Conservation (phyloP, 1,284 basidiomycete genomes). For the Xerocomus alliaceus region DNA sequence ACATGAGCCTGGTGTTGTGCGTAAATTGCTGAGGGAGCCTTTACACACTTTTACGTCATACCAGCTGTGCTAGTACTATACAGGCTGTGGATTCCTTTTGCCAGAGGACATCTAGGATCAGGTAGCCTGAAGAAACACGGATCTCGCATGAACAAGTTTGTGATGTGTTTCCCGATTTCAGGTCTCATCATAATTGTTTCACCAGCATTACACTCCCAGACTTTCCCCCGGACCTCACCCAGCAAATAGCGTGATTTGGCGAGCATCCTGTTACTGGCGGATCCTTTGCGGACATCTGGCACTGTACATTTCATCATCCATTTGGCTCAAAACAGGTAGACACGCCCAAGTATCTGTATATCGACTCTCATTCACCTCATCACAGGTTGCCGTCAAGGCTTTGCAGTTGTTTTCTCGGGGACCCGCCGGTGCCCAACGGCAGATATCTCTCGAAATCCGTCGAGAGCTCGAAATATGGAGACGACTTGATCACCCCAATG, state of each 20-base stretch:
- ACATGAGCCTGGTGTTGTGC: no score
- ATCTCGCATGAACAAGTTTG: conserved; percentile 13
- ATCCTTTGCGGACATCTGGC: conserved; percentile 22
- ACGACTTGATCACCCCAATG: conserved; percentile 28
- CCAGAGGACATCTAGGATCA: no score
- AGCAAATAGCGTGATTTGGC: conserved; percentile 11
- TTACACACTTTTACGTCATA: no score
- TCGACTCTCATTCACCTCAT: not conserved
- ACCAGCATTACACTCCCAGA: conserved; percentile 21
- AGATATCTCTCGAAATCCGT: conserved; percentile 12
- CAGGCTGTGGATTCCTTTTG: no score
- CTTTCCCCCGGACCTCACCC: conserved; percentile 19
- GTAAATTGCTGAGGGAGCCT: no score
- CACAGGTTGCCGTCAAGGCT: conserved; percentile 31
- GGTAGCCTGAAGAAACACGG: no score
- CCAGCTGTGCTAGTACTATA: no score
- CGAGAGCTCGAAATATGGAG: conserved; percentile 30
- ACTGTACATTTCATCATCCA: conserved; percentile 3
- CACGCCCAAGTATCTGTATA: no score
- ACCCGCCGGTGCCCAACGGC: no score
- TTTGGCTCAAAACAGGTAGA: conserved; percentile 3
- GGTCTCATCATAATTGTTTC: not conserved
- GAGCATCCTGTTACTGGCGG: conserved; percentile 8
- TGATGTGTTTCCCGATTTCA: not conserved
- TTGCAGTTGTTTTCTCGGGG: conserved; percentile 13